Percentiles rank a stretch among this genome's conserved stretches.
These are phyloP conservation scores for Helenozyma rhizophorensis DNA, from an alignment of 805 yeast species.

Conservation along the genomic window DNA sequence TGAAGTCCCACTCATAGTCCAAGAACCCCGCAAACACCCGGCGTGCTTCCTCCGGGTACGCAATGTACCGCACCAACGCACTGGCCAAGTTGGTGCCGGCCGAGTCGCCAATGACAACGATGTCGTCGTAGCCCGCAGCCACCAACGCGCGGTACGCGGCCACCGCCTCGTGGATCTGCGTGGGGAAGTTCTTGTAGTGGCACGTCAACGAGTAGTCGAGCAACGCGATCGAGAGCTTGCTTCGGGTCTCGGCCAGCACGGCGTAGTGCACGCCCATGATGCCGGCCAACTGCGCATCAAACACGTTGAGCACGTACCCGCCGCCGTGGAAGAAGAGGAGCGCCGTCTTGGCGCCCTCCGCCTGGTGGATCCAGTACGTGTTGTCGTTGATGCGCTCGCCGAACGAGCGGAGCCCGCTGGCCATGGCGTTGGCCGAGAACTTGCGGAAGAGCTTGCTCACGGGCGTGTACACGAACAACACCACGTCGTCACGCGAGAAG, in stretches of 20 bases:
- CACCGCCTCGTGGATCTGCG: slow-evolving; percentile 21
- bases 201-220: slow-evolving; percentile 23
- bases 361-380: slow-evolving; percentile 14
- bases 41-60: slow-evolving; percentile 29
- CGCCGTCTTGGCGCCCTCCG: slow-evolving; percentile 10
- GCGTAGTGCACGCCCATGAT: slow-evolving; percentile 19
- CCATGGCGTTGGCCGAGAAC: slow-evolving; percentile 11
- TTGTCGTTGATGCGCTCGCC: slow-evolving; percentile 12
- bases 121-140: slow-evolving; percentile 8
- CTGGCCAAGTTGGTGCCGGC: slow-evolving; percentile 13
- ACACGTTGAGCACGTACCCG: slow-evolving; percentile 19
- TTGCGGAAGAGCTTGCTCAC: slow-evolving; percentile 14
- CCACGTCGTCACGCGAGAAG: slow-evolving; percentile 20
- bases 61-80: slow-evolving; percentile 16
- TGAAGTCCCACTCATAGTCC: slow-evolving; percentile 16
- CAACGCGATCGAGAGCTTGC: slow-evolving; percentile 15
- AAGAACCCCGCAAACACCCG: slow-evolving; percentile 19
- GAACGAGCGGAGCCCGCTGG: slow-evolving; percentile 8
- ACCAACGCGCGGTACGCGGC: slow-evolving; percentile 12
- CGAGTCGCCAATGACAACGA: slow-evolving; percentile 12
- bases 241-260: slow-evolving; percentile 13
- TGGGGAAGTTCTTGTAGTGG: slow-evolving; percentile 19
- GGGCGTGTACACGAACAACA: slow-evolving; percentile 19
- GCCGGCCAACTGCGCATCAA: slow-evolving; percentile 22
- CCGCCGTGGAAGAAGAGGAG: slow-evolving; percentile 25